A percentile compares a stretch with the other conserved stretches of the same genome.
Evolutionary conservation across 352 stramenopile species (phyloP).

Genomic region (Blastocystis sp.): DNA sequence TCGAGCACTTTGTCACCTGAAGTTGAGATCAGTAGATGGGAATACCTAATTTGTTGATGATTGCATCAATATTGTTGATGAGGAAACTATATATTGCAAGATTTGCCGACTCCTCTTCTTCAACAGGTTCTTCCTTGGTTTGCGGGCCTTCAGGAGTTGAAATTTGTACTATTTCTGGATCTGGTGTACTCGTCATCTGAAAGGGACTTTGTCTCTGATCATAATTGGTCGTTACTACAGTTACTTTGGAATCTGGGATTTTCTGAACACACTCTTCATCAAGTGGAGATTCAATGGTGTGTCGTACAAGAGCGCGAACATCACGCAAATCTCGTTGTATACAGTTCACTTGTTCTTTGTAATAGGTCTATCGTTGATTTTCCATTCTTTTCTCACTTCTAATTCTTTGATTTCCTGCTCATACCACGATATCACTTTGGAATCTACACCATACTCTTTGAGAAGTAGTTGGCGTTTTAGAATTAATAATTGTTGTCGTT

Average conservation of each 20-base stretch:
- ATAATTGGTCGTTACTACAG: not conserved
- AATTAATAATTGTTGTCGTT: conserved; percentile 23
- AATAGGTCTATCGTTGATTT: not conserved
- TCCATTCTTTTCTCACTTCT: not conserved
- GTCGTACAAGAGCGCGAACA: not conserved
- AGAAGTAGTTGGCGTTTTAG: conserved; percentile 29
- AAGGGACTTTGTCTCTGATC: not conserved
- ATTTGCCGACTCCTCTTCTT: not conserved
- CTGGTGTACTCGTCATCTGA: conserved; percentile 11
- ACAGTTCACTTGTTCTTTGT: not conserved
- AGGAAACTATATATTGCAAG: not conserved
- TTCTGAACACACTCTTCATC: not conserved
- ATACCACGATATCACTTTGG: not conserved
- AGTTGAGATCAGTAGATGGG: not conserved
- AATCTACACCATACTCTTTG: not conserved
- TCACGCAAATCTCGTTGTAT: conserved; percentile 9
- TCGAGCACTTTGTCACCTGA: not conserved
- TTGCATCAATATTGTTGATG: not conserved
- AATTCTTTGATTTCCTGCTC: not conserved
- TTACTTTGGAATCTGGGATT: not conserved
- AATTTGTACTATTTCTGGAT: not conserved
- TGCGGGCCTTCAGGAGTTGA: not conserved
- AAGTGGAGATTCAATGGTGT: not conserved
- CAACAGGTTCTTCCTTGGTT: not conserved
- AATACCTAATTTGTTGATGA: not conserved